A percentile compares a stretch with the other conserved stretches of the same genome.
Conservation (phyloP, 768 basidiomycete genomes). For the Suillus ampliporus region DNA sequence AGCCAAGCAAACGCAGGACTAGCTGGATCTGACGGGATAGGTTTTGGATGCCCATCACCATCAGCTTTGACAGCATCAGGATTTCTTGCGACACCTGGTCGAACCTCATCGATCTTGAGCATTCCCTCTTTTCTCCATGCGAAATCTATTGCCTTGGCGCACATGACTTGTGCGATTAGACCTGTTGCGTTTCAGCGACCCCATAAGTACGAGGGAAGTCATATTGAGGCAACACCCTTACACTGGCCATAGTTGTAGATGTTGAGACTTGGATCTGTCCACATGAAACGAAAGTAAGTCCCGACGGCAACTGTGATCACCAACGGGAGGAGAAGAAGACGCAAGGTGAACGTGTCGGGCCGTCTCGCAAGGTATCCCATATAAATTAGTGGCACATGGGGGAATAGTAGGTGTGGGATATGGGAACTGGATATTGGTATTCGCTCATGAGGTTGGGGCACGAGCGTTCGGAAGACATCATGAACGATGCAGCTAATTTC, state of each 20-base stretch:
- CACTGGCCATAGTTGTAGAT: conserved; percentile 77
- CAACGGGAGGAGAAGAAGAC: conserved; percentile 66
- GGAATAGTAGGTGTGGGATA: conserved; percentile 41
- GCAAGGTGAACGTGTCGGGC: conserved; percentile 64
- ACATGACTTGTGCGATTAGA: conserved; percentile 54
- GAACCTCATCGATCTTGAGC: conserved; percentile 67
- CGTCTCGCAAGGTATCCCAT: conserved; percentile 76
- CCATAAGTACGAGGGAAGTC: conserved; percentile 1
- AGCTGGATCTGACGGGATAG: conserved; percentile 15
- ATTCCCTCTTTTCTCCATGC: conserved; percentile 67
- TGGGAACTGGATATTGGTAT: conserved; percentile 52
- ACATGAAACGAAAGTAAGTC: conserved; percentile 61
- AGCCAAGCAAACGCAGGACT: conserved; percentile 50
- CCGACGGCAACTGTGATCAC: conserved; percentile 55
- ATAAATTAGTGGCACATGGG: conserved; percentile 61
- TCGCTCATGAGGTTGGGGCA: conserved; percentile 58
- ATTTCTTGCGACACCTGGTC: conserved; percentile 46
- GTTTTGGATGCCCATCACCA: conserved; percentile 13
- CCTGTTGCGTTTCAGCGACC: conserved; percentile 31
- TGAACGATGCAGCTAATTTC: conserved; percentile 19
- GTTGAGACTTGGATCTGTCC: conserved; percentile 58
- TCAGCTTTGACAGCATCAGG: conserved; percentile 6
- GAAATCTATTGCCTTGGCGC: conserved; percentile 69
- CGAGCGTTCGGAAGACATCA: conserved; percentile 49
- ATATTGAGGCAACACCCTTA: conserved; percentile 37